Evolutionary conservation across 2,329 filamentous ascomycete species (phyloP).

Genomic region (Fusarium sp.): DNA sequence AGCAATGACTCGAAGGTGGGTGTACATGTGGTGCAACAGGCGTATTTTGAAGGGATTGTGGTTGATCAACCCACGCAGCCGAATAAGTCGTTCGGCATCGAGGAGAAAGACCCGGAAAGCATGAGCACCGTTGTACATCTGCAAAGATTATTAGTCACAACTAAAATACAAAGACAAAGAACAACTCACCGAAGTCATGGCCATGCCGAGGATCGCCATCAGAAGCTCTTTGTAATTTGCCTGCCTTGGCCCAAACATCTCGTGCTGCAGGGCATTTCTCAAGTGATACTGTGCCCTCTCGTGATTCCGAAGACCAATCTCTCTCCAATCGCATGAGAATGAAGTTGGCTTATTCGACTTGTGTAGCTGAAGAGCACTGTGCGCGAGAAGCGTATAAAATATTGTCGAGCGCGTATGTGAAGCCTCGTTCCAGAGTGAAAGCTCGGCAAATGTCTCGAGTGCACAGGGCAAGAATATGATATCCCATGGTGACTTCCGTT

Average conservation of each 20-base stretch:
- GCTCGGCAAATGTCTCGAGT: conserved; percentile 59
- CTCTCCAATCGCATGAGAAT: conserved; percentile 45
- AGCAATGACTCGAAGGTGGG: conserved; percentile 61
- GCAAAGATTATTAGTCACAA: neutral
- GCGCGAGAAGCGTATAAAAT: conserved; percentile 58
- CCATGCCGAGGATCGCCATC: conserved; percentile 58
- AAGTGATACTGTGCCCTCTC: conserved; percentile 51
- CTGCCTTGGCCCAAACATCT: conserved; percentile 52
- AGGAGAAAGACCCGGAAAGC: conserved; percentile 51
- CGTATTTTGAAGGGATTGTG: conserved; percentile 60
- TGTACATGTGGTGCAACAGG: conserved; percentile 64
- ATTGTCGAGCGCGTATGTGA: conserved; percentile 57
- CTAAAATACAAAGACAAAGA: accelerated
- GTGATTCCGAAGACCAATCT: conserved; percentile 50
- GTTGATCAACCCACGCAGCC: conserved; percentile 53
- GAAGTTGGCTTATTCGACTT: conserved; percentile 29
- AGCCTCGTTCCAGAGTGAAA: conserved; percentile 58
- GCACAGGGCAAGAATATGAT: conserved; percentile 60
- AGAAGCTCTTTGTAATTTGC: conserved; percentile 62
- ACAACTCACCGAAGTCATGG: conserved; percentile 42
- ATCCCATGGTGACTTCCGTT: conserved; percentile 61
- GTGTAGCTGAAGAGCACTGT: conserved; percentile 60
- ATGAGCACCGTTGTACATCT: conserved; percentile 39
- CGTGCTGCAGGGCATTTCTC: conserved; percentile 53
- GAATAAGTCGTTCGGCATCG: conserved; percentile 62